phyloP scores from a whole-genome alignment of 495 filamentous ascomycete species.

The Lasiosphaeris hirsuta region DNA sequence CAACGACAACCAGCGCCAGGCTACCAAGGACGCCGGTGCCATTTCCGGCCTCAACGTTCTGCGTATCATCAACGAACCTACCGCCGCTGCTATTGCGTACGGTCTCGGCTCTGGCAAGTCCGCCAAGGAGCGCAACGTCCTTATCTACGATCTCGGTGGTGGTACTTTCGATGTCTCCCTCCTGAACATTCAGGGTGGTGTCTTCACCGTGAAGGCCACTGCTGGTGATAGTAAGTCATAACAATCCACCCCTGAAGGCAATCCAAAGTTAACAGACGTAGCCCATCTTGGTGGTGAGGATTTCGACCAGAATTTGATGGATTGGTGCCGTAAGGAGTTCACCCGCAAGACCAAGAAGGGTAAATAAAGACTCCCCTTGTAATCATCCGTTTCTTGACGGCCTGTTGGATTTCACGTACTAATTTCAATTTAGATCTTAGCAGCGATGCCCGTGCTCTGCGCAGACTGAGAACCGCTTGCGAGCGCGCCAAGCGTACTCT shows the following conservation, averaged over 20 bases:
- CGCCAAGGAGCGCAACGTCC: conserved; percentile 94
- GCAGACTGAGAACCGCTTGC: conserved; percentile 96
- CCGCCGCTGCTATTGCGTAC: conserved; percentile 94
- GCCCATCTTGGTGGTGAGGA: conserved; percentile 95
- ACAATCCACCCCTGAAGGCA: background rate
- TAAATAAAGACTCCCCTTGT: background rate
- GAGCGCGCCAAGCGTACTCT: conserved; percentile 99
- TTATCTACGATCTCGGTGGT: conserved; percentile 99
- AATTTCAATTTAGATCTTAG: conserved; percentile 53
- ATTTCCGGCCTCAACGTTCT: conserved; percentile 97
- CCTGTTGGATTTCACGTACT: conserved; percentile 41
- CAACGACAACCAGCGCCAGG: conserved; percentile 99
- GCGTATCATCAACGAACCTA: conserved; percentile 99
- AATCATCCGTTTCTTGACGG: background rate
- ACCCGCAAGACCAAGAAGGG: conserved; percentile 82
- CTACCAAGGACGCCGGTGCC: conserved; percentile 97
- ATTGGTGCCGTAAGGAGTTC: conserved; percentile 95
- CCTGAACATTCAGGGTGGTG: conserved; percentile 97
- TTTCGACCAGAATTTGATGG: conserved; percentile 96
- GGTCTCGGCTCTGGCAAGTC: conserved; percentile 91
- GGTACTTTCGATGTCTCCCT: conserved; percentile 99
- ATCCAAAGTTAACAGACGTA: background rate
- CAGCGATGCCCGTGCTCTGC: conserved; percentile 90
- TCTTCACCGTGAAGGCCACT: conserved; percentile 98
- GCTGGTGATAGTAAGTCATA: conserved; percentile 72